phyloP scores from a whole-genome alignment of 768 basidiomycete genomes.

The Russula compacta region DNA sequence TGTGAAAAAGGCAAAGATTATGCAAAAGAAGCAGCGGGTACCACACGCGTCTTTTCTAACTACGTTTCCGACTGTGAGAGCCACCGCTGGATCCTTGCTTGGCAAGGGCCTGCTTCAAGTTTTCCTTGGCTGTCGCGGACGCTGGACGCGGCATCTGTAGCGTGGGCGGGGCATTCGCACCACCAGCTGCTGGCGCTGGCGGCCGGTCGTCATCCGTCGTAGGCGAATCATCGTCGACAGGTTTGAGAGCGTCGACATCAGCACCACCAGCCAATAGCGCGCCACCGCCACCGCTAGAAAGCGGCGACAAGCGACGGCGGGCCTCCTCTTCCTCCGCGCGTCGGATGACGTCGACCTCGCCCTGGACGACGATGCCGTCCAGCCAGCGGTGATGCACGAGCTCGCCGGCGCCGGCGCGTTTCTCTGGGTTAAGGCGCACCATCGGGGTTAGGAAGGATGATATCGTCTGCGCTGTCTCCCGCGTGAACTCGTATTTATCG shows the following conservation, averaged over 20 bases:
- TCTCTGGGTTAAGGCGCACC: conserved; percentile 82
- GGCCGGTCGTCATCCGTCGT: conserved; percentile 13
- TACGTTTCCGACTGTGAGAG: conserved; percentile 12
- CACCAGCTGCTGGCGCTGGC: background rate
- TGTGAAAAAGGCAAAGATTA: background rate
- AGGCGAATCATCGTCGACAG: conserved; percentile 48
- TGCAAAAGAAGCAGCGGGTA: background rate
- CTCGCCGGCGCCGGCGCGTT: conserved; percentile 81
- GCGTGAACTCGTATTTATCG: conserved; percentile 94
- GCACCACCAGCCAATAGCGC: conserved; percentile 7
- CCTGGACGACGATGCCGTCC: conserved; percentile 75
- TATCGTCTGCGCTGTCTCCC: conserved; percentile 71
- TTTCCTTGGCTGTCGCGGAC: conserved; percentile 23
- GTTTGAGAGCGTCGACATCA: conserved; percentile 62
- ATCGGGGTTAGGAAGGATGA: conserved; percentile 80
- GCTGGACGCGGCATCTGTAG: conserved; percentile 16
- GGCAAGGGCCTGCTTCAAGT: conserved; percentile 10
- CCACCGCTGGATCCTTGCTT: background rate
- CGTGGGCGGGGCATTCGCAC: conserved; percentile 12
- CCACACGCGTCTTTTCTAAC: background rate
- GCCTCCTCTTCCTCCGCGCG: conserved; percentile 50
- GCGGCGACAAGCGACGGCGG: conserved; percentile 22
- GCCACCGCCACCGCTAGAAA: background rate
- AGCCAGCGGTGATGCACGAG: conserved; percentile 84
- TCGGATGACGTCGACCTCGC: conserved; percentile 77